Percentiles rank a stretch among this genome's conserved stretches.
Evolutionary conservation across 2,329 filamentous ascomycete species (phyloP).

Genomic region (Parastagonospora avenae): DNA sequence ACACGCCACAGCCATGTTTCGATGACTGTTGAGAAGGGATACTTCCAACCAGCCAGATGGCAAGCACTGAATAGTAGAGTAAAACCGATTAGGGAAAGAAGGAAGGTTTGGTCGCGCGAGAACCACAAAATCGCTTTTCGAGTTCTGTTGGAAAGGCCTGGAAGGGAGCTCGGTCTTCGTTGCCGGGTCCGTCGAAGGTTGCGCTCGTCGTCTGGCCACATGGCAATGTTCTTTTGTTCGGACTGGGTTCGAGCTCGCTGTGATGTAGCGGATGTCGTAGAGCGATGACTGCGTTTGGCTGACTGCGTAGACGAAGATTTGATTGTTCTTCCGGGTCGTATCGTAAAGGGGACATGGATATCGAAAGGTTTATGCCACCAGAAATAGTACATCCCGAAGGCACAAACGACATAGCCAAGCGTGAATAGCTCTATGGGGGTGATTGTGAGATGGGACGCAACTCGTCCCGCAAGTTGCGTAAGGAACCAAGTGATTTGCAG

Average conservation of each 20-base stretch:
- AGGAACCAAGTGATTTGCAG: constrained; percentile 14
- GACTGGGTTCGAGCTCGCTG: background rate
- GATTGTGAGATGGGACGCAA: constrained; percentile 2
- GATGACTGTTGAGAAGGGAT: background rate
- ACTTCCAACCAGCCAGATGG: background rate
- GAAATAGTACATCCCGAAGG: constrained; percentile 2
- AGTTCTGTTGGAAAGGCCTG: background rate
- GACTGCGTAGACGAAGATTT: no score
- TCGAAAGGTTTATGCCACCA: constrained; percentile 19
- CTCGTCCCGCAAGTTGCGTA: constrained; percentile 6
- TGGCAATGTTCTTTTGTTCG: background rate
- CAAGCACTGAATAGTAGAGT: background rate
- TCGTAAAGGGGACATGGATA: constrained; percentile 1
- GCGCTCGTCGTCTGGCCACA: background rate
- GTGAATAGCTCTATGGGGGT: constrained; percentile 14
- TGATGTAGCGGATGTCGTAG: background rate
- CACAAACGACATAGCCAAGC: constrained; percentile 10
- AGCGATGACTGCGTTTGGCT: background rate
- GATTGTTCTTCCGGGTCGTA: background rate
- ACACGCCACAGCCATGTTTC: background rate
- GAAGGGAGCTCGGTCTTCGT: background rate
- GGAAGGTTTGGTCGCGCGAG: background rate
- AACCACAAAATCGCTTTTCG: background rate
- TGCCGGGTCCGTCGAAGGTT: background rate
- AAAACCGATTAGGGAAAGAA: background rate